These are phyloP conservation scores for Wickerhamiella allomyrinae DNA, from an alignment of 805 yeast species.

Conservation along the genomic window DNA sequence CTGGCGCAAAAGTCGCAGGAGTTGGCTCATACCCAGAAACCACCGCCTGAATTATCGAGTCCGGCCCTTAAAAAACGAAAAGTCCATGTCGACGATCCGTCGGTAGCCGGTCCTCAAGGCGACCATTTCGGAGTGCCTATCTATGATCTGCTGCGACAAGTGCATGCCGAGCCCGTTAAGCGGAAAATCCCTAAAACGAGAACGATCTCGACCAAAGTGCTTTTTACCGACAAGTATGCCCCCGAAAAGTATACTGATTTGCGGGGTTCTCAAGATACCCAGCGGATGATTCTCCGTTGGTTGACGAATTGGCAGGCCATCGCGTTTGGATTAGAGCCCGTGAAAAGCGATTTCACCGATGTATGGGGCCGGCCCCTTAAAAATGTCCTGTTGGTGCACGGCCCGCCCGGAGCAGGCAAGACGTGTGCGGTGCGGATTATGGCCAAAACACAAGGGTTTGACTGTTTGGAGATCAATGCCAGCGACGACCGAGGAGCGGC, in stretches of 20 bases:
- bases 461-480: slow-evolving; percentile 74
- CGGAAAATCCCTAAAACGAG: not conserved
- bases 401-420: slow-evolving; percentile 91
- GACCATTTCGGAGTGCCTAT: slow-evolving; percentile 16
- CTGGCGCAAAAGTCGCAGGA: too few relatives aligned
- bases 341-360: slow-evolving; percentile 21
- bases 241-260: slow-evolving; percentile 51
- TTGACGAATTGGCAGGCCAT: slow-evolving; percentile 41
- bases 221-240: slow-evolving; percentile 55
- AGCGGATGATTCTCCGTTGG: slow-evolving; percentile 49
- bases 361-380: slow-evolving; percentile 37
- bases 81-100: not conserved
- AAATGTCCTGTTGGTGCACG: slow-evolving; percentile 62
- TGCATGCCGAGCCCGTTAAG: not conserved
- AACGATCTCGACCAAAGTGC: not conserved
- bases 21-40: slow-evolving; percentile 5
- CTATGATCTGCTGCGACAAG: slow-evolving; percentile 6
- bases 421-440: slow-evolving; percentile 77
- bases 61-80: not conserved
- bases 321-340: slow-evolving; percentile 10
- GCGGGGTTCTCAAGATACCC: slow-evolving; percentile 53
- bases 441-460: slow-evolving; percentile 70
- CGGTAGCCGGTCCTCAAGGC: not conserved
- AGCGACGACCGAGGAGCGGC: slow-evolving; percentile 57
- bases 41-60: slow-evolving; percentile 24